A percentile compares a stretch with the other conserved stretches of the same genome.
These are phyloP conservation scores for Decorospora gaudefroyi DNA, from an alignment of 2,329 filamentous ascomycete genomes.

Conservation along the genomic window DNA sequence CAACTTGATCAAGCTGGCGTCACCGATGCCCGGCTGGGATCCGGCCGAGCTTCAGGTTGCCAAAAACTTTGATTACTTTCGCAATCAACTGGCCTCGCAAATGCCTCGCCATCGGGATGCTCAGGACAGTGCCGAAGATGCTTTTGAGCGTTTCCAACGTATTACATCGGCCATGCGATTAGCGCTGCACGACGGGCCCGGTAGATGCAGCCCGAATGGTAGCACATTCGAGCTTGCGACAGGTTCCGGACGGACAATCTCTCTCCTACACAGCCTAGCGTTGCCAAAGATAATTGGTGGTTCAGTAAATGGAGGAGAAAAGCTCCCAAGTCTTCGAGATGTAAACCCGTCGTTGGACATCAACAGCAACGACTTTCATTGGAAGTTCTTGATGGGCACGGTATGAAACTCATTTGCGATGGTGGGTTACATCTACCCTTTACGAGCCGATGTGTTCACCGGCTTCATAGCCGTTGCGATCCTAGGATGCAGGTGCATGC, in stretches of 20 bases:
- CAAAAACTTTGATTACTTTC: slow-evolving; percentile 42
- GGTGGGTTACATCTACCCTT: too few relatives aligned
- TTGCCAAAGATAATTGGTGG: slow-evolving; percentile 37
- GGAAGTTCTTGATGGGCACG: slow-evolving; percentile 43
- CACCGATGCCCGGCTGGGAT: slow-evolving; percentile 43
- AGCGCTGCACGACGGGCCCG: slow-evolving; percentile 27
- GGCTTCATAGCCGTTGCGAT: background rate
- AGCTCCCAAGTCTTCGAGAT: slow-evolving; percentile 37
- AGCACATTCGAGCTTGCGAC: slow-evolving; percentile 45
- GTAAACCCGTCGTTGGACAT: slow-evolving; percentile 37
- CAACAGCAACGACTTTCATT: slow-evolving; percentile 39
- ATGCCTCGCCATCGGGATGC: slow-evolving; percentile 38
- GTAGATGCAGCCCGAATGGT: slow-evolving; percentile 37
- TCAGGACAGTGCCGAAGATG: slow-evolving; percentile 33
- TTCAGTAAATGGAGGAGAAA: slow-evolving; percentile 28
- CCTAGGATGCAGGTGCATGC: background rate
- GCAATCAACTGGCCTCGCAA: slow-evolving; percentile 37
- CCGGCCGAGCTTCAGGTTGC: slow-evolving; percentile 39
- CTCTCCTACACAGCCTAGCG: slow-evolving; percentile 40
- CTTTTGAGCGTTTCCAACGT: slow-evolving; percentile 44
- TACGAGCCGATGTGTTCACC: background rate
- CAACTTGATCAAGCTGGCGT: slow-evolving; percentile 36
- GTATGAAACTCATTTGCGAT: slow-evolving; percentile 35
- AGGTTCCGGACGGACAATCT: slow-evolving; percentile 41
- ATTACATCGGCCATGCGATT: slow-evolving; percentile 41